Conservation (phyloP, 495 filamentous ascomycete species). For the Pyrenula massariospora region DNA sequence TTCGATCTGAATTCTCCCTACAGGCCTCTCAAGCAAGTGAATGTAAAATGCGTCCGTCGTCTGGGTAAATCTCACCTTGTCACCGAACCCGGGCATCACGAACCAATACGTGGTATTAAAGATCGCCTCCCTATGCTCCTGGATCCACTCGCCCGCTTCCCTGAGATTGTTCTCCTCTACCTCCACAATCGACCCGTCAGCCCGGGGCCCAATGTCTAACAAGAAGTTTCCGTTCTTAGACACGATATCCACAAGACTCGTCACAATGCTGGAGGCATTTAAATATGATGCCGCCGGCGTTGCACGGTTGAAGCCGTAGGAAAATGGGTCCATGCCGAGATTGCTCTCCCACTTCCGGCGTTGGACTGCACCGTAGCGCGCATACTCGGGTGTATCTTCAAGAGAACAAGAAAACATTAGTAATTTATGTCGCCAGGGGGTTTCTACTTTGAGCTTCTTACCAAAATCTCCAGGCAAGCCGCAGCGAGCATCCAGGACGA, state of each 20-base stretch:
- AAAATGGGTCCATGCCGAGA: slow-evolving; percentile 42
- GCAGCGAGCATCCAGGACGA: slow-evolving; percentile 40
- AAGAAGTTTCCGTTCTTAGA: slow-evolving; percentile 46
- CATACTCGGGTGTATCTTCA: slow-evolving; percentile 43
- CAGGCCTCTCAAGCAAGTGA: slow-evolving; percentile 28
- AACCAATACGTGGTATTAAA: slow-evolving; percentile 49
- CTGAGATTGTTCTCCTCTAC: slow-evolving; percentile 31
- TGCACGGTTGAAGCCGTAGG: slow-evolving; percentile 42
- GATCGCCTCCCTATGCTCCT: slow-evolving; percentile 36
- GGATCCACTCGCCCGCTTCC: slow-evolving; percentile 39
- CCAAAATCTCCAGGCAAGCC: slow-evolving; percentile 37
- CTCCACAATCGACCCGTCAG: slow-evolving; percentile 38
- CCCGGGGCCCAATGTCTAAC: slow-evolving; percentile 40
- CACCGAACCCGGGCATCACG: slow-evolving; percentile 27
- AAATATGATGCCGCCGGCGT: slow-evolving; percentile 34
- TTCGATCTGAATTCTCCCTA: slow-evolving; percentile 19
- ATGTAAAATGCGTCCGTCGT: slow-evolving; percentile 42
- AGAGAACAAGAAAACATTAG: no score
- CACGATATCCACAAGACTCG: slow-evolving; percentile 36
- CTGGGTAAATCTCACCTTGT: slow-evolving; percentile 37
- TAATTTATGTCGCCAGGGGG: no score
- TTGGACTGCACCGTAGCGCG: slow-evolving; percentile 31
- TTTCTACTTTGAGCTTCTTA: no score
- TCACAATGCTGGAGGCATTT: slow-evolving; percentile 33
- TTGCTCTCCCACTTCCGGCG: slow-evolving; percentile 43